Evolutionary conservation across 1,284 basidiomycete species (phyloP).

Genomic region (Boletus semigastroideus): DNA sequence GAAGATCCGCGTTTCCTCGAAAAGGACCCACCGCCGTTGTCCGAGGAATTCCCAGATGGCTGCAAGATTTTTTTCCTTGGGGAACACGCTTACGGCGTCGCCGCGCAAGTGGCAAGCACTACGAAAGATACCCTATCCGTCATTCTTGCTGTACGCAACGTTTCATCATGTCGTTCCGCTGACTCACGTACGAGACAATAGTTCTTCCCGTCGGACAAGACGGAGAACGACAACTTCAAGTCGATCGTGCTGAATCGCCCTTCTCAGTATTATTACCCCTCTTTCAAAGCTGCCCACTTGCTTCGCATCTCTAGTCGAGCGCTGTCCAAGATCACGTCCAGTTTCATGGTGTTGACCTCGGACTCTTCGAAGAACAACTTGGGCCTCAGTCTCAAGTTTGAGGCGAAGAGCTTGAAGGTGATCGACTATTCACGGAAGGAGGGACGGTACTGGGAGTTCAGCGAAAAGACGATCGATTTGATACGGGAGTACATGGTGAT

Average conservation of each 20-base stretch:
- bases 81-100: constrained; percentile 90
- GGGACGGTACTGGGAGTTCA: constrained; percentile 91
- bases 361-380: constrained; percentile 87
- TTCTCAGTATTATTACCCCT: constrained; percentile 68
- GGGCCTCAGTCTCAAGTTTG: constrained; percentile 95
- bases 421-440: constrained; percentile 91
- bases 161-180: constrained; percentile 2
- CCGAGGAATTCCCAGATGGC: constrained; percentile 88
- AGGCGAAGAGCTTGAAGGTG: constrained; percentile 94
- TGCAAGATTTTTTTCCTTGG: constrained; percentile 96
- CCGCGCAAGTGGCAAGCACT: constrained; percentile 83
- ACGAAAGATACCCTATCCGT: constrained; percentile 70
- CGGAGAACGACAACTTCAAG: constrained; percentile 80
- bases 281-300: constrained; percentile 71
- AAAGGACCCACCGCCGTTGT: constrained; percentile 76
- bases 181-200: constrained; percentile 31
- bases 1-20: constrained; percentile 92
- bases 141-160: constrained; percentile 68
- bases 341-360: constrained; percentile 79
- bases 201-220: constrained; percentile 83
- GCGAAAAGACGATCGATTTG: constrained; percentile 80
- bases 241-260: constrained; percentile 56
- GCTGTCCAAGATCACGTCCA: constrained; percentile 89
- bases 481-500: constrained; percentile 80
- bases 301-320: constrained; percentile 74